A percentile compares a stretch with the other conserved stretches of the same genome.
These are phyloP conservation scores for Colletotrichum gigasporum DNA, from an alignment of 2,329 filamentous ascomycete species.

Conservation along the genomic window DNA sequence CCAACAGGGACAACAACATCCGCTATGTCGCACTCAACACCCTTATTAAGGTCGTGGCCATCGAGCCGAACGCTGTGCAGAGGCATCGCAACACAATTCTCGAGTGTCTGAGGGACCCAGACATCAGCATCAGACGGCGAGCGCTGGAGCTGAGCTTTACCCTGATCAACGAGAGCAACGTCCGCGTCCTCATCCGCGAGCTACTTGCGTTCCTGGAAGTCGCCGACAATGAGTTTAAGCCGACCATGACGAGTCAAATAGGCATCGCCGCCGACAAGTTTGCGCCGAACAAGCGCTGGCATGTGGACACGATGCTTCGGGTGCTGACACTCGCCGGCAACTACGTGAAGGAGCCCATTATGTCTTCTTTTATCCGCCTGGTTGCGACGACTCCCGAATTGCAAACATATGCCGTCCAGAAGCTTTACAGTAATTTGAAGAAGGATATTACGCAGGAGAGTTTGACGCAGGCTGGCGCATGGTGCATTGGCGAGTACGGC, in stretches of 20 bases:
- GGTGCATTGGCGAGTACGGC: slow-evolving; percentile 98
- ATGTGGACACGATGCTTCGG: slow-evolving; percentile 96
- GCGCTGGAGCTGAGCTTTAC: slow-evolving; percentile 99
- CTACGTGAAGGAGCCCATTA: slow-evolving; percentile 96
- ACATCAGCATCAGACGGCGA: slow-evolving; percentile 95
- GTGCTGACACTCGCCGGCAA: slow-evolving; percentile 94
- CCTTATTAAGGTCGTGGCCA: slow-evolving; percentile 95
- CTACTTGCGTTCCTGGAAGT: slow-evolving; percentile 95
- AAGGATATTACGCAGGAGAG: slow-evolving; percentile 99
- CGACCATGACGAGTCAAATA: slow-evolving; percentile 97
- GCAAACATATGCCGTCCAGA: slow-evolving; percentile 96
- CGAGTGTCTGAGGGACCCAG: slow-evolving; percentile 93
- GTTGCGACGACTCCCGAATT: slow-evolving; percentile 94
- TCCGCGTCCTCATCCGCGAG: slow-evolving; percentile 91
- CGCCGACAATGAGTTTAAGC: slow-evolving; percentile 98
- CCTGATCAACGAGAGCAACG: slow-evolving; percentile 95
- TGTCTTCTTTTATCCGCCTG: slow-evolving; percentile 95
- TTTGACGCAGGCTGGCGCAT: slow-evolving; percentile 89
- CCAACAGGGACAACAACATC: slow-evolving; percentile 99
- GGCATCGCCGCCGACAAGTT: slow-evolving; percentile 96
- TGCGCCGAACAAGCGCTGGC: slow-evolving; percentile 97
- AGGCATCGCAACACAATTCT: slow-evolving; percentile 97
- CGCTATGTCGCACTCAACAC: slow-evolving; percentile 98
- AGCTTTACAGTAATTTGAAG: slow-evolving; percentile 88
- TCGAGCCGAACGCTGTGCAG: slow-evolving; percentile 97